Evolutionary conservation across 2,329 filamentous ascomycete genomes (phyloP).

Genomic region (Tolypocladium capitatum): DNA sequence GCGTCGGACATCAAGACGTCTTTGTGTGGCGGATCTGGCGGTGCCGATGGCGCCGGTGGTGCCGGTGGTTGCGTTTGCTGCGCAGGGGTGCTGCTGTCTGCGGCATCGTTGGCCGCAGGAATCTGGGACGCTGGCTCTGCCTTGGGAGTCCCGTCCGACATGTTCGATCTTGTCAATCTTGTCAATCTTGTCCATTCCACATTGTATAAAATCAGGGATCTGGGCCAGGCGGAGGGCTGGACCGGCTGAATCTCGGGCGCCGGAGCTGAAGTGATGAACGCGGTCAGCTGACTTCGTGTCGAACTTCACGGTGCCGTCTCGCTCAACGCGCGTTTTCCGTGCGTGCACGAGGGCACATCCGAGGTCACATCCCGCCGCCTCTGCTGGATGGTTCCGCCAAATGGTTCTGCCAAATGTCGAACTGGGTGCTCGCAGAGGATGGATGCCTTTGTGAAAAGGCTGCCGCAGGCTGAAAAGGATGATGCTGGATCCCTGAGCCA

Average conservation of each 20-base stretch:
- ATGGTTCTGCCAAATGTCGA: not conserved
- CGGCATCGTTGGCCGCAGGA: constrained; percentile 9
- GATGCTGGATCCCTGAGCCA: not conserved
- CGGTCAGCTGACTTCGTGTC: constrained; percentile 28
- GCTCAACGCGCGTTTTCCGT: constrained; percentile 2
- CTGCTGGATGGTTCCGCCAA: not conserved
- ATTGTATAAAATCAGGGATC: not conserved
- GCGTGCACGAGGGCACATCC: not conserved
- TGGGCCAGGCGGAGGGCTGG: not conserved
- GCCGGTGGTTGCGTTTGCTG: constrained; percentile 4
- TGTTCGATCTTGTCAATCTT: constrained; percentile 5
- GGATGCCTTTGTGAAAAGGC: constrained; percentile 24
- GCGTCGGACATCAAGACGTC: constrained; percentile 33
- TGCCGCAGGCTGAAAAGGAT: constrained; percentile 10
- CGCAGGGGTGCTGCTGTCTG: constrained; percentile 7
- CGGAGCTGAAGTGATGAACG: not conserved
- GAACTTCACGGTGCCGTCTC: not conserved
- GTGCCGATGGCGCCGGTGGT: constrained; percentile 6
- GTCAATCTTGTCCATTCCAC: not conserved
- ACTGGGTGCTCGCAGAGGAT: constrained; percentile 12
- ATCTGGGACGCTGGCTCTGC: constrained; percentile 9
- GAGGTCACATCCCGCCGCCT: not conserved
- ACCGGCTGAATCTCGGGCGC: constrained; percentile 3
- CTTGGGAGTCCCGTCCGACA: constrained; percentile 17
- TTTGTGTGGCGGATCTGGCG: constrained; percentile 14